Evolutionary conservation across 805 yeast genomes (phyloP).

Genomic region (Saccharomycopsis sp.): DNA sequence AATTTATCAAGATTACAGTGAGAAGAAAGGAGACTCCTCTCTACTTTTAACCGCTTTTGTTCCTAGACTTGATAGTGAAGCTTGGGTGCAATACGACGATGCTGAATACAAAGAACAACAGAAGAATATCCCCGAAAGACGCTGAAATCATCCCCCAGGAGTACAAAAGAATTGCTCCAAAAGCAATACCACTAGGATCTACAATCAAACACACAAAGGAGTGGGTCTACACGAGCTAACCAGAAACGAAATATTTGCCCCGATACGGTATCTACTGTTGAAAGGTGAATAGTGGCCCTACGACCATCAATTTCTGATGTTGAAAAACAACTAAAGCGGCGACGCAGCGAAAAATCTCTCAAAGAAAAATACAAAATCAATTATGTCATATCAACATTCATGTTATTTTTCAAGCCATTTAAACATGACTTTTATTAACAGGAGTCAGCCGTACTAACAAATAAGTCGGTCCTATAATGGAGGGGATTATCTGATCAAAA

Average conservation of each 20-base stretch:
- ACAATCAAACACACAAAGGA: background rate
- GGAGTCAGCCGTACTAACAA: background rate
- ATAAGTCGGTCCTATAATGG: background rate
- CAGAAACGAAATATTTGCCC: background rate
- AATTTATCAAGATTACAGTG: background rate
- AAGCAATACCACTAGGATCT: too few species aligned
- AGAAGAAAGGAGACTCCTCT: background rate
- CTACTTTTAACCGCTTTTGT: too few species aligned
- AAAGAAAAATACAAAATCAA: too few species aligned
- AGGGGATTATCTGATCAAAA: background rate
- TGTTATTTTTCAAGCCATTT: background rate
- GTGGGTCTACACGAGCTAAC: background rate
- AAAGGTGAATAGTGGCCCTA: background rate
- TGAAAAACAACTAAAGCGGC: background rate
- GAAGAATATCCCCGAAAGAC: background rate
- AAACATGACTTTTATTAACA: too few species aligned
- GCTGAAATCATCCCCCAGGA: too few species aligned
- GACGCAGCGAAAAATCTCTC: background rate
- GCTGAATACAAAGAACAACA: background rate
- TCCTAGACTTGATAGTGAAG: too few species aligned
- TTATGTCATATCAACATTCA: background rate
- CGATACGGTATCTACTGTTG: background rate
- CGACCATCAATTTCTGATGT: background rate
- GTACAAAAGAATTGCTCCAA: too few species aligned
- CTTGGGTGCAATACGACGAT: background rate